Evolutionary conservation across 139 green algal species (phyloP).

Genomic region (Coccomyxa sp.): DNA sequence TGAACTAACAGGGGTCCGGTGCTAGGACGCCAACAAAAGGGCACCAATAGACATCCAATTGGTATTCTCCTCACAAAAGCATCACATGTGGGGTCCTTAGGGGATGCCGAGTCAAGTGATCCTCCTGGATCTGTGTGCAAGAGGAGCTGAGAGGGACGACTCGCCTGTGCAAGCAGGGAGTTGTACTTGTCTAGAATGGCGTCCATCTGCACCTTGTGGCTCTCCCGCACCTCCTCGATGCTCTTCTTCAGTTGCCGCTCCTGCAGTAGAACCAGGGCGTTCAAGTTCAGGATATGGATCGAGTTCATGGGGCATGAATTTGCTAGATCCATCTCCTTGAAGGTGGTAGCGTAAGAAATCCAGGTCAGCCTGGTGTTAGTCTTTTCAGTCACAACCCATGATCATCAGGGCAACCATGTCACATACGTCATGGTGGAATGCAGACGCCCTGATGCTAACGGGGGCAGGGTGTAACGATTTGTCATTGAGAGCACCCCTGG

Average conservation of each 20-base stretch:
- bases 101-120: too few relatives aligned
- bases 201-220: conserved; percentile 32
- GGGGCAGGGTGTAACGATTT: too few relatives aligned
- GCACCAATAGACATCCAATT: too few relatives aligned
- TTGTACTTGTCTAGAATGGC: conserved; percentile 38
- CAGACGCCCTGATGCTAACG: too few relatives aligned
- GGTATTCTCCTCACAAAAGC: too few relatives aligned
- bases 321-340: neutral
- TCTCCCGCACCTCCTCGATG: conserved; percentile 29
- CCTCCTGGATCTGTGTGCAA: neutral
- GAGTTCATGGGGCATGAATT: neutral
- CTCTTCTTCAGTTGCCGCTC: conserved; percentile 33
- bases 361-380: neutral
- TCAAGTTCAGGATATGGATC: neutral
- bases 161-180: conserved; percentile 30
- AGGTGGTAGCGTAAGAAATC: neutral
- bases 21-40: neutral
- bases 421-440: too few relatives aligned
- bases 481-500: too few relatives aligned
- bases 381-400: neutral
- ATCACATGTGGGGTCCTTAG: too few relatives aligned
- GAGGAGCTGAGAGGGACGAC: neutral
- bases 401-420: neutral
- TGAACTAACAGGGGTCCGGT: neutral
- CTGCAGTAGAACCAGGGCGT: conserved; percentile 2